Evolutionary conservation across 768 basidiomycete genomes (phyloP).

Genomic region (Russula brevipes): DNA sequence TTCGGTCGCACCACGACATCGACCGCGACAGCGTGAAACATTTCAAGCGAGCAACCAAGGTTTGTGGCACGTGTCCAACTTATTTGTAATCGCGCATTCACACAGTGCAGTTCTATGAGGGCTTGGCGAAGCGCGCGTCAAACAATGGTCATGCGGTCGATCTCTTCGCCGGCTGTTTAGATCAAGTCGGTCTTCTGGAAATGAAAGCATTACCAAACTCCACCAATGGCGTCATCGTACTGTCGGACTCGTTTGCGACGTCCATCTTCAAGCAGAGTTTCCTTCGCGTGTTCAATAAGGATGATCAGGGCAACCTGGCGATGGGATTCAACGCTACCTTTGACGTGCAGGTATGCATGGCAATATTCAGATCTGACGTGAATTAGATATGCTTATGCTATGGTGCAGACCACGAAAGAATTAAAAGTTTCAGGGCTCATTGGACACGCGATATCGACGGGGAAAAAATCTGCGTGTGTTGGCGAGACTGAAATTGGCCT

Average conservation of each 20-base stretch:
- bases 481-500: conserved; percentile 99
- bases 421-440: conserved; percentile 97
- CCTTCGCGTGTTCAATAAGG: conserved; percentile 87
- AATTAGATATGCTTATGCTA: conserved; percentile 8
- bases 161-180: conserved; percentile 93
- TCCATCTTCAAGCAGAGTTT: conserved; percentile 99
- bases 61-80: conserved; percentile 32
- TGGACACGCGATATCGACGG: conserved; percentile 94
- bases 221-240: conserved; percentile 93
- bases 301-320: conserved; percentile 82
- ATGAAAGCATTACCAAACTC: conserved; percentile 96
- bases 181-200: conserved; percentile 95
- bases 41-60: conserved; percentile 95
- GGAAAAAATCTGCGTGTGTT: conserved; percentile 93
- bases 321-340: conserved; percentile 99
- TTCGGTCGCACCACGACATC: conserved; percentile 98
- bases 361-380: neutral
- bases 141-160: conserved; percentile 95
- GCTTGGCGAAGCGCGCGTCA: conserved; percentile 85
- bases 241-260: conserved; percentile 95
- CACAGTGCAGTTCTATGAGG: conserved; percentile 80
- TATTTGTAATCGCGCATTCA: neutral
- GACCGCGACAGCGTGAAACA: conserved; percentile 96
- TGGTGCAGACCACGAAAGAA: conserved; percentile 87
- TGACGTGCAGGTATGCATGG: conserved; percentile 74